Evolutionary conservation across 345 rosid genomes (phyloP), one percentile per base, ranked within the genome.

Genomic region (Murraya koenigii): DNA sequence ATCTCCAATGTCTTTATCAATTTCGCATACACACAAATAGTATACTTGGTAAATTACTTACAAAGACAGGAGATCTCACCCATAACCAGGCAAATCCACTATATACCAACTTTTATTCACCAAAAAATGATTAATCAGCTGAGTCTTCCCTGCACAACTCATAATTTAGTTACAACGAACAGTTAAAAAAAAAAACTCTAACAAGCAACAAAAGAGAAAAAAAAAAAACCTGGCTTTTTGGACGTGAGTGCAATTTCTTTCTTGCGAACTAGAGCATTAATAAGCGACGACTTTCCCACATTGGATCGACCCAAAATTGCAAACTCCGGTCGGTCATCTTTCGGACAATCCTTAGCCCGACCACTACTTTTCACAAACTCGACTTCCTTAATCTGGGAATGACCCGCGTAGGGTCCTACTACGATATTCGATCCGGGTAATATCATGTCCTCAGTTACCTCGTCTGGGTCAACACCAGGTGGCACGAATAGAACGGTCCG

Each of bases 81-180:
- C 99, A 74, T 93, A 93, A 84, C 97, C 99, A 79, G 99, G 96
- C 89, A 95, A 87, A 89, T 95, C 99, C 85, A 95, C 98, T 44
- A 95, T 79, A 80, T 93, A 93, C 98, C 97, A 95, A 83, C 94
- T 92, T 85, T 86, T 93, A 79, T 93, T 95, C 88, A 95, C 96
- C 87, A 93, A 82, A 82, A 93, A 93, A 84, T 95, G 97, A 83
- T 95, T 95, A 23, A 95, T 93, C 78, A 92, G 87, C 90, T 95
- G 99, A 39, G 99, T 95, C 87, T 95, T 95, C 79, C 98, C 98
- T 93, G 85, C 79, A 82, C 23, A 39, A 54, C 54, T 11, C 56
- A 60, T 9, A 28, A 69, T 30, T 35, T 38, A 59, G 64, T 41
- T 36, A 1, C 44, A 49, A 15, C 26, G 10, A 44, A 13, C 69